Evolutionary conservation across 2,329 filamentous ascomycete species (phyloP).

Genomic region (Verticillium isaacii): DNA sequence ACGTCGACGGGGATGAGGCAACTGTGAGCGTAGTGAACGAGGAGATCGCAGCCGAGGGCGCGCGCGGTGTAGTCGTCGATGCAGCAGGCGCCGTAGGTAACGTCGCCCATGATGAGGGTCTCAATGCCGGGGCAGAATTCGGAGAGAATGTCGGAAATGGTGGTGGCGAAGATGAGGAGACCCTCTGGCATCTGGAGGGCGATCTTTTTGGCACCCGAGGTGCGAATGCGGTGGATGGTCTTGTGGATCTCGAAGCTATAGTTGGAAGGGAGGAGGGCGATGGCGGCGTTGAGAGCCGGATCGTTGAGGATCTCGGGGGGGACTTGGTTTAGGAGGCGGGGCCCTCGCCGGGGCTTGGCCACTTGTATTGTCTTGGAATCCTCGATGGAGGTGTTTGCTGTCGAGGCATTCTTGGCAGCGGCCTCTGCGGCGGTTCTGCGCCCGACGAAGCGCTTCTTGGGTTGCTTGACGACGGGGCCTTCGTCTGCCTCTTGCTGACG

Average conservation of each 20-base stretch:
- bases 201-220: slow-evolving; percentile 71
- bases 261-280: slow-evolving; percentile 83
- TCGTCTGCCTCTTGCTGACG: slow-evolving; percentile 27
- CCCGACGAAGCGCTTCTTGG: slow-evolving; percentile 90
- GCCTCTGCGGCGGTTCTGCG: slow-evolving; percentile 66
- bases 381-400: slow-evolving; percentile 34
- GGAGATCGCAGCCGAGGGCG: slow-evolving; percentile 86
- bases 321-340: slow-evolving; percentile 85
- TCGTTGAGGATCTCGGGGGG: slow-evolving; percentile 84
- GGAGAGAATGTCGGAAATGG: slow-evolving; percentile 91
- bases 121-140: slow-evolving; percentile 90
- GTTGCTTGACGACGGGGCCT: slow-evolving; percentile 55
- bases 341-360: slow-evolving; percentile 64
- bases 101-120: slow-evolving; percentile 97
- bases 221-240: slow-evolving; percentile 90
- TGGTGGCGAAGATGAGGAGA: slow-evolving; percentile 90
- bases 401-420: slow-evolving; percentile 37
- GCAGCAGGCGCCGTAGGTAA: slow-evolving; percentile 97
- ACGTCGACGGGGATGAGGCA: slow-evolving; percentile 95
- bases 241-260: slow-evolving; percentile 99
- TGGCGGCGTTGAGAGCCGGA: slow-evolving; percentile 78
- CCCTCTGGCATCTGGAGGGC: slow-evolving; percentile 98
- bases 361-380: slow-evolving; percentile 66
- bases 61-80: slow-evolving; percentile 97
- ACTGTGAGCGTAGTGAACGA: slow-evolving; percentile 96